These are phyloP conservation scores for Larix sibirica DNA, from an alignment of 83 land plant genomes.

Conservation along the genomic window DNA sequence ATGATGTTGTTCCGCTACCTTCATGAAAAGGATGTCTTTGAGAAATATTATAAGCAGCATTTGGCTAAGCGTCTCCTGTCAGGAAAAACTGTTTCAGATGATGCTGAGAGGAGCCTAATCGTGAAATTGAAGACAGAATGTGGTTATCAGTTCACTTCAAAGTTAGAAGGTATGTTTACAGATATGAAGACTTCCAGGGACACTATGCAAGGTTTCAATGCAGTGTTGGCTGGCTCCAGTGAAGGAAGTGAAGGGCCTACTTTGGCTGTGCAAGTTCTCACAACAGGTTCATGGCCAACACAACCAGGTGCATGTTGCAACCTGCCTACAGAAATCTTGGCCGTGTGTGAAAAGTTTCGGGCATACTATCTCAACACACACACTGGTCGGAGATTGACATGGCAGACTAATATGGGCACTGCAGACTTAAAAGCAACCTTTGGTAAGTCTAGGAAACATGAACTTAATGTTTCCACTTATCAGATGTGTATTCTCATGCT, in stretches of 20 bases:
- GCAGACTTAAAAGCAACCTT: conserved; percentile 94
- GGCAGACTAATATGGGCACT: conserved; percentile 99
- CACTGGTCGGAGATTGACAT: conserved; percentile 90
- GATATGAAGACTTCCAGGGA: conserved; percentile 99
- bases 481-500: conserved; percentile 97
- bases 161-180: conserved; percentile 98
- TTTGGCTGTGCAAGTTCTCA: conserved; percentile 85
- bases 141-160: conserved; percentile 97
- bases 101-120: conserved; percentile 94
- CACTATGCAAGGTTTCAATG: conserved; percentile 93
- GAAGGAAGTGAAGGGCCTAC: conserved; percentile 76
- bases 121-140: conserved; percentile 98
- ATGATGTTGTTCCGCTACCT: conserved; percentile 97
- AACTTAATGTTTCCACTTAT: conserved; percentile 95
- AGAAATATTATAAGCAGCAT: conserved; percentile 96
- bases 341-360: conserved; percentile 86
- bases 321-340: conserved; percentile 83
- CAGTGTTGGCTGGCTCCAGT: conserved; percentile 39
- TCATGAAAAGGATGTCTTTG: conserved; percentile 98
- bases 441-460: conserved; percentile 89
- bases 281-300: conserved; percentile 99
- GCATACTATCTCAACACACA: conserved; percentile 90
- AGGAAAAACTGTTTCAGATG: conserved; percentile 95
- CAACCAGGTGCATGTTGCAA: conserved; percentile 86
- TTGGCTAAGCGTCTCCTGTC: conserved; percentile 94